These are phyloP conservation scores for Podospora comata DNA, from an alignment of 495 filamentous ascomycete genomes.

Conservation along the genomic window DNA sequence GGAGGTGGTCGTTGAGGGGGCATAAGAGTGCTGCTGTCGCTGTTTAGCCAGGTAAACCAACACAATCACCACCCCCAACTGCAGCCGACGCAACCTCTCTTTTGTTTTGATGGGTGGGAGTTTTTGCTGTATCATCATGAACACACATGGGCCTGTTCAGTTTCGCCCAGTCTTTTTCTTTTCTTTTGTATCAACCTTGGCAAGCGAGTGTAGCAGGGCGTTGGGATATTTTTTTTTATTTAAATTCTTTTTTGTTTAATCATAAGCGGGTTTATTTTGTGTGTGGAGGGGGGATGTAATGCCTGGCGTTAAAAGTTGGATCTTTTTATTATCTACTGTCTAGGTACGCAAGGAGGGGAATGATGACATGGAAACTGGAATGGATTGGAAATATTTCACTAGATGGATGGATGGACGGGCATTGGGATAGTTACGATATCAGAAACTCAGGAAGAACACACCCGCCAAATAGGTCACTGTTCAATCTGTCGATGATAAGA, in stretches of 20 bases:
- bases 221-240: background rate
- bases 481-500: no score
- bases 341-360: background rate
- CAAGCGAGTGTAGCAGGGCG: no score
- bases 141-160: background rate
- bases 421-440: background rate
- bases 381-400: background rate
- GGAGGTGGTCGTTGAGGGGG: slow-evolving; percentile 27
- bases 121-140: background rate
- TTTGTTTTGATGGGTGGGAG: background rate
- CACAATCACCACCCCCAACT: background rate
- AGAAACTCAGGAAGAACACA: background rate
- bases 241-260: background rate
- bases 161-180: no score
- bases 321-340: background rate
- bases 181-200: no score
- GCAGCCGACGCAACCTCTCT: background rate
- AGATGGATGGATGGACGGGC: background rate
- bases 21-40: slow-evolving; percentile 25
- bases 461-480: no score
- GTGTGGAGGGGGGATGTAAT: background rate
- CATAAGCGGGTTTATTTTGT: background rate
- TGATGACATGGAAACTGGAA: background rate
- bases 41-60: slow-evolving; percentile 11
- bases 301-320: slow-evolving; percentile 8